Percentiles rank a stretch among this genome's conserved stretches.
These are phyloP conservation scores for Pelagophyceae sp. DNA, from an alignment of 352 stramenopile species.

Conservation along the genomic window DNA sequence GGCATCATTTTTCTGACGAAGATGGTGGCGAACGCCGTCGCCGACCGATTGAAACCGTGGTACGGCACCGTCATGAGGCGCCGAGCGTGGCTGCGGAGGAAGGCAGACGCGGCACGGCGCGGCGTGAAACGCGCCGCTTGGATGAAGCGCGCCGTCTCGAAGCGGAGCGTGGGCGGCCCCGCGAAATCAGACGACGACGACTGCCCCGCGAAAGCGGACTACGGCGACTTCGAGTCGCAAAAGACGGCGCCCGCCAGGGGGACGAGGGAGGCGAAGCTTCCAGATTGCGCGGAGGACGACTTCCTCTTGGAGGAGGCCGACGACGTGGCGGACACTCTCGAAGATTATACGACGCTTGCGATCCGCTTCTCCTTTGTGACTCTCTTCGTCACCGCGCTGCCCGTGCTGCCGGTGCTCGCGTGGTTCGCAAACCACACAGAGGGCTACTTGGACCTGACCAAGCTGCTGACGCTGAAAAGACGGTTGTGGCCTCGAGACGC, in stretches of 20 bases:
- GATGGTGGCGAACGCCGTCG: neutral
- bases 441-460: slow-evolving; percentile 69
- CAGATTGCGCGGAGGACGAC: neutral
- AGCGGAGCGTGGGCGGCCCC: no score
- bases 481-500: slow-evolving; percentile 57
- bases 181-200: no score
- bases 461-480: slow-evolving; percentile 56
- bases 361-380: slow-evolving; percentile 25
- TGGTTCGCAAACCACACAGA: slow-evolving; percentile 72
- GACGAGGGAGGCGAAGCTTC: no score
- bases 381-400: slow-evolving; percentile 12
- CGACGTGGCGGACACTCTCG: neutral
- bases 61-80: neutral
- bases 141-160: no score
- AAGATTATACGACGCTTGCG: slow-evolving; percentile 18
- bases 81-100: no score
- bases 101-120: neutral
- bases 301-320: neutral
- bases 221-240: no score
- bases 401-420: slow-evolving; percentile 41
- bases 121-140: no score
- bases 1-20: neutral
- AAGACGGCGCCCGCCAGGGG: neutral
- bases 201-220: no score
- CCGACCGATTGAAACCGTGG: no score